phyloP scores from a whole-genome alignment of 176 grass and related monocot genomes.

The Elaeis guineensis region DNA sequence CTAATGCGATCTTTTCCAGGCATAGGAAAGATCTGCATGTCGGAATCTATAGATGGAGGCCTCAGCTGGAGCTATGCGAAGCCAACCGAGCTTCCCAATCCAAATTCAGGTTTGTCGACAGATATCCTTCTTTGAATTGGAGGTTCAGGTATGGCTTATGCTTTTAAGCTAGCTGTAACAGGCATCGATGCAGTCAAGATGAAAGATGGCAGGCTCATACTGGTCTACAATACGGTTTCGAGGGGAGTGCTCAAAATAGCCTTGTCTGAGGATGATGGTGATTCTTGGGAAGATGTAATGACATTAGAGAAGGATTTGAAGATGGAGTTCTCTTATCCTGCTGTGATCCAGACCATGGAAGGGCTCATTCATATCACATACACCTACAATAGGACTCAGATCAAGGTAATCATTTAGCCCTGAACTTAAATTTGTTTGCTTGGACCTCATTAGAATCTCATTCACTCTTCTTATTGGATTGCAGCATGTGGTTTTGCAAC shows the following conservation, averaged over 20 bases:
- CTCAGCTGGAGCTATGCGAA: conserved; percentile 24
- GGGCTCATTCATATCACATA: conserved; percentile 49
- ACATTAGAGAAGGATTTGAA: conserved; percentile 34
- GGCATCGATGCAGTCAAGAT: conserved; percentile 64
- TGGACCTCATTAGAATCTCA: neutral
- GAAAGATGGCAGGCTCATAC: conserved; percentile 44
- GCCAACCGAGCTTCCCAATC: conserved; percentile 15
- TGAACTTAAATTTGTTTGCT: neutral
- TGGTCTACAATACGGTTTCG: conserved; percentile 54
- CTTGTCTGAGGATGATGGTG: conserved; percentile 32
- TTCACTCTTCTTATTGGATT: neutral
- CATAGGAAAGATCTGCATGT: conserved; percentile 22
- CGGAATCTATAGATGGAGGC: conserved; percentile 31
- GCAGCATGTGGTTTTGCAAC: conserved; percentile 36
- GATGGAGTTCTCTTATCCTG: conserved; percentile 57
- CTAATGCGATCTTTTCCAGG: conserved; percentile 16
- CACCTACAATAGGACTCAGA: conserved; percentile 45
- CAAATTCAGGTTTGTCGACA: conserved; percentile 20
- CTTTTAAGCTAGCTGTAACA: neutral
- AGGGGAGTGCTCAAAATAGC: conserved; percentile 44
- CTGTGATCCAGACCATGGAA: conserved; percentile 40
- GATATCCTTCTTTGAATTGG: no score
- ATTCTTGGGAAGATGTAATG: conserved; percentile 46
- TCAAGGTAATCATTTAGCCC: conserved; percentile 26
- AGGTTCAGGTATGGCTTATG: neutral